A percentile compares a stretch with the other conserved stretches of the same genome.
These are phyloP conservation scores for Anthoceros angustus DNA, from an alignment of 225 moss, liverwort and hornwort genomes.

Conservation along the genomic window DNA sequence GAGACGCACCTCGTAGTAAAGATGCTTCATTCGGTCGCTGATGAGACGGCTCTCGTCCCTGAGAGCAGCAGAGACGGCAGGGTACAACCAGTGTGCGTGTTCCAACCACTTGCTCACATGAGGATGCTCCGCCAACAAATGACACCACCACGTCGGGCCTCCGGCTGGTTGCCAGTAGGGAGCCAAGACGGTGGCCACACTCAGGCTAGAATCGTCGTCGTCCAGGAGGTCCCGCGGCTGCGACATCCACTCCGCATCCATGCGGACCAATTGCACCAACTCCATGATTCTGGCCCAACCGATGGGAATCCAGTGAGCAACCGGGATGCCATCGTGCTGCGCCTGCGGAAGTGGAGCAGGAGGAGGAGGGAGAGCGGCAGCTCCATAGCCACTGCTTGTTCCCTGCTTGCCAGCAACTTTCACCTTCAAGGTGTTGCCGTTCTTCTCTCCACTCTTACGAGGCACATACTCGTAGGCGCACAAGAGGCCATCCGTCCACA, in stretches of 20 bases:
- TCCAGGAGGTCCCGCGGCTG: slow-evolving; percentile 30
- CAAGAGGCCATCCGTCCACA: slow-evolving; percentile 72
- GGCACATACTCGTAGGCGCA: slow-evolving; percentile 75
- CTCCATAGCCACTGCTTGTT: slow-evolving; percentile 30
- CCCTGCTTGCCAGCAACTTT: slow-evolving; percentile 59
- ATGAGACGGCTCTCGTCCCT: slow-evolving; percentile 83
- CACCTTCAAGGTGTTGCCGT: slow-evolving; percentile 13
- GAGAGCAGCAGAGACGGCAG: slow-evolving; percentile 69
- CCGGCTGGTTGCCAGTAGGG: slow-evolving; percentile 68
- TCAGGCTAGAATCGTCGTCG: slow-evolving; percentile 30
- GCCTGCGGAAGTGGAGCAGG: neutral
- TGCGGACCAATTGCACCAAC: slow-evolving; percentile 32
- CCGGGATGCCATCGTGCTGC: neutral
- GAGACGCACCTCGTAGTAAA: slow-evolving; percentile 55
- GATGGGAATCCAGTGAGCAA: slow-evolving; percentile 58
- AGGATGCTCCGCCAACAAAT: slow-evolving; percentile 58
- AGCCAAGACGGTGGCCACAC: slow-evolving; percentile 59
- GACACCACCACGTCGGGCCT: slow-evolving; percentile 98
- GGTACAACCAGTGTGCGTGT: slow-evolving; percentile 66
- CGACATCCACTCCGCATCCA: slow-evolving; percentile 19
- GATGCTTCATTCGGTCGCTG: slow-evolving; percentile 92
- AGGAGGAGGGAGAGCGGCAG: slow-evolving; percentile 11
- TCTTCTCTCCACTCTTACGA: slow-evolving; percentile 15
- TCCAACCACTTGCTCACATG: slow-evolving; percentile 38
- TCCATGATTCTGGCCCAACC: slow-evolving; percentile 59